Evolutionary conservation across 192 early-diverging fungal species (phyloP), one percentile per base, ranked within the genome.

Genomic region (Coemansia sp.): DNA sequence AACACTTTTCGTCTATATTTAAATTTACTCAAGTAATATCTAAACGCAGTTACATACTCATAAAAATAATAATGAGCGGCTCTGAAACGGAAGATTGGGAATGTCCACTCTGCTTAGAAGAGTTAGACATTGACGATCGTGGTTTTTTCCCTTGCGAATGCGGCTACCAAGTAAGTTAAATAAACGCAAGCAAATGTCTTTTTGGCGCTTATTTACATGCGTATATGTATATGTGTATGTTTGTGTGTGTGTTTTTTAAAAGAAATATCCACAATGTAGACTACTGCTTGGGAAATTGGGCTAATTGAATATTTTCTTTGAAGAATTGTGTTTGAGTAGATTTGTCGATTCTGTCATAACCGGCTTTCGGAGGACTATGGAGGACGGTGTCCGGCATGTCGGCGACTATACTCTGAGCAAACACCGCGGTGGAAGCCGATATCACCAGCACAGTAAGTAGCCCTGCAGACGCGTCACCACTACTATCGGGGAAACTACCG

Each of bases 281-380:
- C 33, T 36, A 36, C 33, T 36, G 33, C 33, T 36, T 36, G 2
- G 5, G 33, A 36, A 36, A 10, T 1, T 36, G 33, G 33, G 33
- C 33, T 36, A 36, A 36, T 36, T 36, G 33, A 36, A 36, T 27
- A 36, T 58, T 64, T 54, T 58, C 11, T 33, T 63, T 53, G 27
- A 3, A 27, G 24, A 42, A 32, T 61, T 67, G 33, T 36, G 33
- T 6, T 2, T 10, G 33, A 31, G 29, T 82, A 98, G 95, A 95
- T 99, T 71, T 99, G 97, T 78, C 89, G 96, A 10, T 99, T 99
- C 76, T 99, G 97, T 67, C 98, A 95, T 91, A 91, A 99, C 72
- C 95, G 94, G 74, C 97, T 99, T 75, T 94, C 94, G 67, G 91
- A 97, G 54, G 88, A 95, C 75, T 85, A 93, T 62, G 97, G 94